These are phyloP conservation scores for Pichia sp. DNA, from an alignment of 1,139 yeast genomes.

Conservation along the genomic window DNA sequence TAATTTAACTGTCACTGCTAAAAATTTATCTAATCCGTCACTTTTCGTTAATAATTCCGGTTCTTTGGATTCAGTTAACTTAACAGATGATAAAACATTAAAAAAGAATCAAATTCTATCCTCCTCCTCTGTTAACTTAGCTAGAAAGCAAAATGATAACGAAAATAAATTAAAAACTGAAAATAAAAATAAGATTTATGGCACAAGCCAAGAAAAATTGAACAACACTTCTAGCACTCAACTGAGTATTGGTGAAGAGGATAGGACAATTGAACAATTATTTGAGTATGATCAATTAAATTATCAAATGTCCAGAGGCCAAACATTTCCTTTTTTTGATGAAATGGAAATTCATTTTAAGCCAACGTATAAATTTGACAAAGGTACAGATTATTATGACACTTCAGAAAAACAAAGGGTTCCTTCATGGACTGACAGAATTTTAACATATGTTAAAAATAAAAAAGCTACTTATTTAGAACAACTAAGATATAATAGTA, in stretches of 20 bases:
- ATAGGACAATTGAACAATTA: conserved; percentile 39
- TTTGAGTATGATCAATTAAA: conserved; percentile 77
- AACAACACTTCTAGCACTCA: conserved; percentile 3
- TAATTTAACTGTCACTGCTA: background rate
- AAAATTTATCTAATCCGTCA: background rate
- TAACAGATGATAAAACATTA: background rate
- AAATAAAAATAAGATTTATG: background rate
- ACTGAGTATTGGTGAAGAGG: conserved; percentile 4
- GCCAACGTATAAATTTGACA: conserved; percentile 93
- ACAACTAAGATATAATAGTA: conserved; percentile 62
- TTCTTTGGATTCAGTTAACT: background rate
- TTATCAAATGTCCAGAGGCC: conserved; percentile 74
- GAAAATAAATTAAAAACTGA: background rate
- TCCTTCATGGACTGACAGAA: conserved; percentile 97
- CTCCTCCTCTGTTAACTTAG: background rate
- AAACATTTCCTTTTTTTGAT: conserved; percentile 73
- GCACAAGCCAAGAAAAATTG: conserved; percentile 6
- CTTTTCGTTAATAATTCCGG: background rate
- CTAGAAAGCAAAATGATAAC: background rate
- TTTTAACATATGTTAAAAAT: conserved; percentile 41
- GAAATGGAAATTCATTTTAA: conserved; percentile 75
- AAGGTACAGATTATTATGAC: conserved; percentile 76
- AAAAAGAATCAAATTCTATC: background rate
- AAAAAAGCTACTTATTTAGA: conserved; percentile 42
- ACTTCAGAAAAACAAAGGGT: conserved; percentile 86